These are phyloP conservation scores for Fraxinus albicans DNA, from an alignment of 305 asterid species.

Conservation along the genomic window DNA sequence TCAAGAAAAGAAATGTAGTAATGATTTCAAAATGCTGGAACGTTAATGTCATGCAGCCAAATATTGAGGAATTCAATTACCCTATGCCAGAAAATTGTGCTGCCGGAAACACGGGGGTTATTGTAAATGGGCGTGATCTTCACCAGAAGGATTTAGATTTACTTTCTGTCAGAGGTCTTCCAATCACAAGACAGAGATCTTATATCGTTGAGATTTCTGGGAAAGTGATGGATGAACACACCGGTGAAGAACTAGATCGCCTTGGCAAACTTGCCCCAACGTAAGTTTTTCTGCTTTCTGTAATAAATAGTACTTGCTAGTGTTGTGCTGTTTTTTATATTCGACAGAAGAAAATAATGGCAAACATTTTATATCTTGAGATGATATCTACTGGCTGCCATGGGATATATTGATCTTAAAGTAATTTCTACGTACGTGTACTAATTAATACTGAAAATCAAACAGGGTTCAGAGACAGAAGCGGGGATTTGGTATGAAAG, in stretches of 20 bases:
- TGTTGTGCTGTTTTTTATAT: neutral
- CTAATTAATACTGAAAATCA: constrained; percentile 18
- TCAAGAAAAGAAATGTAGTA: neutral
- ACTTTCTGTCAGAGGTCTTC: constrained; percentile 77
- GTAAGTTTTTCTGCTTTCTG: constrained; percentile 42
- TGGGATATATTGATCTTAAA: no score
- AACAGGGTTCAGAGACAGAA: constrained; percentile 69
- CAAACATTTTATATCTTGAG: neutral
- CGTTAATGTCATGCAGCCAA: constrained; percentile 57
- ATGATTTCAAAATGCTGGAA: neutral
- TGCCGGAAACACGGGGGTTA: constrained; percentile 71
- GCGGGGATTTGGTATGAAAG: constrained; percentile 89
- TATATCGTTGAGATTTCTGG: constrained; percentile 73
- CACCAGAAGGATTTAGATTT: constrained; percentile 75
- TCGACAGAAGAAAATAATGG: neutral
- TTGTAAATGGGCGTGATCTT: constrained; percentile 90
- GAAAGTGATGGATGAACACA: constrained; percentile 68
- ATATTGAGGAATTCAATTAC: constrained; percentile 71
- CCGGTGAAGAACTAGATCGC: constrained; percentile 69
- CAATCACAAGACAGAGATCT: constrained; percentile 52
- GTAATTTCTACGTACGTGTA: neutral
- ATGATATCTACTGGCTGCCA: no score
- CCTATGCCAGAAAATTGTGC: constrained; percentile 72
- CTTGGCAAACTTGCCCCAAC: constrained; percentile 96
- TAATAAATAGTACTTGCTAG: neutral